These are phyloP conservation scores for Erucastrum elatum DNA, from an alignment of 345 rosid genomes.

Conservation along the genomic window DNA sequence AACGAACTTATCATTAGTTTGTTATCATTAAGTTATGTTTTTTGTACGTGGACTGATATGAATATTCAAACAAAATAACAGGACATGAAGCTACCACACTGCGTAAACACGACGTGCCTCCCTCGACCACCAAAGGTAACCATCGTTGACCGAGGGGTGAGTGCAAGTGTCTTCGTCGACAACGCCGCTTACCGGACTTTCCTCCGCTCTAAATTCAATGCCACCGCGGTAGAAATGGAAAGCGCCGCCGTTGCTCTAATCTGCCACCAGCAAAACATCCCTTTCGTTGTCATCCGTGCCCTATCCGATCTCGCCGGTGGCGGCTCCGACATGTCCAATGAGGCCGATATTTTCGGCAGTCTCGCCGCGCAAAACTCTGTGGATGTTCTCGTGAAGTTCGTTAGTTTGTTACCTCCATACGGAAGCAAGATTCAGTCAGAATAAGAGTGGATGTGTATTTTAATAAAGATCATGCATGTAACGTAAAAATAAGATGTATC, in stretches of 20 bases:
- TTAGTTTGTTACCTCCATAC: slow-evolving; percentile 38
- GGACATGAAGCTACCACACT: slow-evolving; percentile 48
- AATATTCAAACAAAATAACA: slow-evolving; percentile 17
- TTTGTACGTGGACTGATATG: not conserved
- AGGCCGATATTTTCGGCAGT: slow-evolving; percentile 48
- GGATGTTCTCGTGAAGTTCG: slow-evolving; percentile 46
- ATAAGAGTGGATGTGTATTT: not conserved
- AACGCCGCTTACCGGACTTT: slow-evolving; percentile 61
- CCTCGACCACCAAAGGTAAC: slow-evolving; percentile 53
- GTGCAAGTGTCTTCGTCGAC: slow-evolving; percentile 57
- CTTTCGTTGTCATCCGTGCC: slow-evolving; percentile 58
- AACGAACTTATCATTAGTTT: no score
- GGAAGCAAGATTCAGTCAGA: not conserved
- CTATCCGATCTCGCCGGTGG: slow-evolving; percentile 84
- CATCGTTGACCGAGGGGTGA: slow-evolving; percentile 57
- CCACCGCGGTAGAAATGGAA: slow-evolving; percentile 75
- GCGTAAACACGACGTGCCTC: slow-evolving; percentile 69
- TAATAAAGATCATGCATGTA: not conserved
- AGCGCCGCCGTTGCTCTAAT: slow-evolving; percentile 68
- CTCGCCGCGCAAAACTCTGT: slow-evolving; percentile 67
- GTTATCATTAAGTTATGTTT: no score
- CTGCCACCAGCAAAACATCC: slow-evolving; percentile 52
- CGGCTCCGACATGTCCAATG: slow-evolving; percentile 58
- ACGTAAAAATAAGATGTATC: not conserved
- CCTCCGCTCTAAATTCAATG: slow-evolving; percentile 56